A percentile compares a stretch with the other conserved stretches of the same genome.
phyloP scores from a whole-genome alignment of 352 stramenopile genomes.

The Phytophthora fragariae region DNA sequence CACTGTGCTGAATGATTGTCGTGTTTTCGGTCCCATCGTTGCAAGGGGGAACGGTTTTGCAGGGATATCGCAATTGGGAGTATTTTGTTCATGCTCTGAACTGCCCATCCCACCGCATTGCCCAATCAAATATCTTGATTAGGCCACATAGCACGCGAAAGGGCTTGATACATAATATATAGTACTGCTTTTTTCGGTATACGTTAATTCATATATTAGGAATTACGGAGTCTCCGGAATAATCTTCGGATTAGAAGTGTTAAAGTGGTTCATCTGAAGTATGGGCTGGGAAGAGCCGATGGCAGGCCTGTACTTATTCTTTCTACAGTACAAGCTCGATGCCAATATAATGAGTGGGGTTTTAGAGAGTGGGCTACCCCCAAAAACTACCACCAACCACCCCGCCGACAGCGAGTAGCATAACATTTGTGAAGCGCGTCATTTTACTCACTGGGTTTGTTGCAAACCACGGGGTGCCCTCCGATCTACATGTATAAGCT shows the following conservation, averaged over 20 bases:
- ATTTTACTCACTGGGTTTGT: too few species aligned
- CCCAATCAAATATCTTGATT: neutral
- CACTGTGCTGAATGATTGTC: conserved; percentile 12
- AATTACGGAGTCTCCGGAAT: neutral
- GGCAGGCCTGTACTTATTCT: too few species aligned
- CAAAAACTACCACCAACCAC: too few species aligned
- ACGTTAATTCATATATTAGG: neutral
- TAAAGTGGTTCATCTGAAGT: too few species aligned
- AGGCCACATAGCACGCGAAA: conserved; percentile 4
- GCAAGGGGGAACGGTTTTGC: conserved; percentile 4
- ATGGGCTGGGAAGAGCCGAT: too few species aligned
- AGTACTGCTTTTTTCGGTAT: conserved; percentile 5
- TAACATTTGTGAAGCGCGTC: too few species aligned
- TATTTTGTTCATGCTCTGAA: conserved; percentile 2
- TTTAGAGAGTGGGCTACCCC: too few species aligned
- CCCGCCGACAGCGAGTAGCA: too few species aligned
- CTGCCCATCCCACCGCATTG: neutral
- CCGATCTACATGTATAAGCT: too few species aligned
- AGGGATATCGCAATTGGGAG: conserved; percentile 11
- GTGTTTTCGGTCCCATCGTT: neutral
- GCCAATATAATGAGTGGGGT: too few species aligned
- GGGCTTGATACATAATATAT: conserved; percentile 4
- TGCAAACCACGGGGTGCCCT: too few species aligned
- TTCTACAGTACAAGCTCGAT: too few species aligned
- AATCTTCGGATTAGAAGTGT: neutral